phyloP scores from a whole-genome alignment of 202 grass and related monocot species.

The Hordeum pubiflorum region DNA sequence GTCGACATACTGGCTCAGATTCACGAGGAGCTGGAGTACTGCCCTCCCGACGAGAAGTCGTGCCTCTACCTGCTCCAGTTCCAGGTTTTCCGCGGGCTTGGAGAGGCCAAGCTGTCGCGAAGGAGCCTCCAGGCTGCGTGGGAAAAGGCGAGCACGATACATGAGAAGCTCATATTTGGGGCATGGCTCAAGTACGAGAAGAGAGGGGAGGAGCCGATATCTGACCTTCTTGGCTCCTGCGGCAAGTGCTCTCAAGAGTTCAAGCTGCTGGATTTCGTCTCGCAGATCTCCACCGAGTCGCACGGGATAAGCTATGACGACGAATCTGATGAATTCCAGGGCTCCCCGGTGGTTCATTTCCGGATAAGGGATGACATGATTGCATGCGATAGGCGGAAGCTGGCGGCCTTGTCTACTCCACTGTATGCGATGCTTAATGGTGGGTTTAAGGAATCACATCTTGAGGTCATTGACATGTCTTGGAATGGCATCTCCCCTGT shows the following conservation, averaged over 20 bases:
- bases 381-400: slow-evolving; percentile 72
- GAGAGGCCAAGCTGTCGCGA: slow-evolving; percentile 69
- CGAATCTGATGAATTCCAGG: slow-evolving; percentile 26
- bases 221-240: slow-evolving; percentile 77
- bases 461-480: slow-evolving; percentile 89
- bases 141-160: slow-evolving; percentile 77
- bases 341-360: slow-evolving; percentile 63
- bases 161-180: slow-evolving; percentile 83
- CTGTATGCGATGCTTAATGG: slow-evolving; percentile 92
- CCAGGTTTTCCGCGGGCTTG: slow-evolving; percentile 77
- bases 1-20: slow-evolving; percentile 75
- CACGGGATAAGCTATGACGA: slow-evolving; percentile 24
- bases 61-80: slow-evolving; percentile 82
- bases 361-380: slow-evolving; percentile 74
- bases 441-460: slow-evolving; percentile 83
- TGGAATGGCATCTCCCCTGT: slow-evolving; percentile 75
- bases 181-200: slow-evolving; percentile 95
- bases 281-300: slow-evolving; percentile 44
- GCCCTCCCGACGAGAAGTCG: slow-evolving; percentile 51
- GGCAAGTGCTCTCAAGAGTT: slow-evolving; percentile 93
- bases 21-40: slow-evolving; percentile 86
- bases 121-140: slow-evolving; percentile 85
- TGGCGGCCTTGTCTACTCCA: slow-evolving; percentile 75
- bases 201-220: slow-evolving; percentile 78
- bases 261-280: slow-evolving; percentile 71